Evolutionary conservation across 495 filamentous ascomycete species (phyloP), one percentile per base, ranked within the genome.

Genomic region (Aspergillus affinis): DNA sequence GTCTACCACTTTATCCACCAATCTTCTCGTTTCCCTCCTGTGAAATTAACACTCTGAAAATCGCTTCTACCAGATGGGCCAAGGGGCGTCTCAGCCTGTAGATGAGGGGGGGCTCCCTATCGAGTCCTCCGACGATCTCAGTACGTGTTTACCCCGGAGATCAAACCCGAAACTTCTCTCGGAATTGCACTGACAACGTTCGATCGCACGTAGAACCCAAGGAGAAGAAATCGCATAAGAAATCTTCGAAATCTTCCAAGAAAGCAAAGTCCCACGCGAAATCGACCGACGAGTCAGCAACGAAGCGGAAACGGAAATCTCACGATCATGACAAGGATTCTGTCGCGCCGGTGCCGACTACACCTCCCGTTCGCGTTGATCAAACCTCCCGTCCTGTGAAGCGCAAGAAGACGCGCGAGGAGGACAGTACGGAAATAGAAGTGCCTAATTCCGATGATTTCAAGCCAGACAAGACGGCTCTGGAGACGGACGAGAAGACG

Each of bases 181-280:
- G 36, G 36, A 41, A 2, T 15, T 41, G 30, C 13, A 41, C 36
- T 41, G 13, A 41, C 36, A 15, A 48, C 45, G 20, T 9, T 49
- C n/a, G 18, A 10, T 19, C 19, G 6, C 55, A 41, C 41, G 2
- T n/a, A 57, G 15, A 51, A 30, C 17, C 5, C 48, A 41, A 46
- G 32, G 45, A 15, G 26, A 45, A 32, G 15, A 56, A 27, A 56
- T 61, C 51, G 6, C 62, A 71, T 48, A 64, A 61, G 23, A 58
- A 59, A 32, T 53, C 45, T 20, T 51, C 52, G 6, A 29, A 48
- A 6, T 9, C 19, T 18, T n/a, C 30, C 0, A 49, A 19, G 20
- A 58, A 55, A 32, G 13, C 21, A 49, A 30, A 30, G 10, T 18
- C 54, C 21, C 26, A 57, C 10, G 49, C 30, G 51, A 51, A 58